Evolutionary conservation across 768 basidiomycete species (phyloP).

Genomic region (Amanita polypyramis): DNA sequence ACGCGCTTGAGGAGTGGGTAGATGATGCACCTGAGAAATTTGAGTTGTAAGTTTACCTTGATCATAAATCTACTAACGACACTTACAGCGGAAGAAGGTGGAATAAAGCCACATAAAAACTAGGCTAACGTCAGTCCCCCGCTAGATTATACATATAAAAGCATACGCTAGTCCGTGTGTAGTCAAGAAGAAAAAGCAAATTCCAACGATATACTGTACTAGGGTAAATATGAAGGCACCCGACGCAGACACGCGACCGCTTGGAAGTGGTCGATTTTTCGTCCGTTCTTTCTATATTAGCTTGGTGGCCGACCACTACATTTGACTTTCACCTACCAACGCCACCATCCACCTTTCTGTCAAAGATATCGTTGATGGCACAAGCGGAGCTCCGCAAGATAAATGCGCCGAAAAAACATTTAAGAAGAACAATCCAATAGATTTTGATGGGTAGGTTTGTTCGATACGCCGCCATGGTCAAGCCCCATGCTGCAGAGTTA

Average conservation of each 20-base stretch:
- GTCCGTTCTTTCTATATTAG: conserved; percentile 29
- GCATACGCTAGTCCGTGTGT: conserved; percentile 25
- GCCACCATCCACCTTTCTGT: conserved; percentile 39
- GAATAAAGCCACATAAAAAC: conserved; percentile 31
- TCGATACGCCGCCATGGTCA: conserved; percentile 38
- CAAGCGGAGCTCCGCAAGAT: conserved; percentile 38
- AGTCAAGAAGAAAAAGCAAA: conserved; percentile 27
- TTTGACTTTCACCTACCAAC: conserved; percentile 29
- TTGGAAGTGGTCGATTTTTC: conserved; percentile 35
- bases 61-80: background rate
- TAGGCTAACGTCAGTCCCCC: conserved; percentile 13
- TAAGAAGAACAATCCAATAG: conserved; percentile 22
- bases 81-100: conserved; percentile 37
- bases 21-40: conserved; percentile 24
- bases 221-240: conserved; percentile 30
- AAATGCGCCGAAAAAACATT: conserved; percentile 29
- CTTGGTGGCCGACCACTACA: background rate
- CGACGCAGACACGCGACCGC: conserved; percentile 34
- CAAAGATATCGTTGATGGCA: conserved; percentile 47
- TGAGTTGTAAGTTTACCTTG: conserved; percentile 11
- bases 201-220: conserved; percentile 29
- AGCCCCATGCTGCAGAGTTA: conserved; percentile 29
- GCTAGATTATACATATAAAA: conserved; percentile 11
- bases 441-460: conserved; percentile 19
- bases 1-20: conserved; percentile 47